Evolutionary conservation across 768 basidiomycete genomes (phyloP).

Genomic region (Boletus tomentosulus): DNA sequence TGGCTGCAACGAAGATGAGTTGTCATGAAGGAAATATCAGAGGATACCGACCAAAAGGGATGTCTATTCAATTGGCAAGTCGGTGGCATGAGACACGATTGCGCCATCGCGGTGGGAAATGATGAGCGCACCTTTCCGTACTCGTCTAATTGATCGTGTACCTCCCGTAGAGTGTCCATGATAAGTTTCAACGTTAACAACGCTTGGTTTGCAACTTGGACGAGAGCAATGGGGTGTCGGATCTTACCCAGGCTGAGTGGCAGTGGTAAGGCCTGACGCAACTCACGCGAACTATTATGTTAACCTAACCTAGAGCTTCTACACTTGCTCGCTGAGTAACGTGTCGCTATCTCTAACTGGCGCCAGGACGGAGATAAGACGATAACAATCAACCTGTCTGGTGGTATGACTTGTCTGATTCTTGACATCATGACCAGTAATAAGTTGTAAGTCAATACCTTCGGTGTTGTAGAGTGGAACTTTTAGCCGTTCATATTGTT

Average conservation of each 20-base stretch:
- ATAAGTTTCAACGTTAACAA: background rate
- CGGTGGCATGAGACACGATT: constrained; percentile 29
- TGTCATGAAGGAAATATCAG: background rate
- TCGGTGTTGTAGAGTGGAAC: too few relatives aligned
- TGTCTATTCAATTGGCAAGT: constrained; percentile 2
- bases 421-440: too few relatives aligned
- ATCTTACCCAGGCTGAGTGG: background rate
- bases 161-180: constrained; percentile 11
- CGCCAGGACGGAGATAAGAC: background rate
- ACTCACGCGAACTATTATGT: too few relatives aligned
- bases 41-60: constrained; percentile 18
- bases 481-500: too few relatives aligned
- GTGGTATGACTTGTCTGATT: too few relatives aligned
- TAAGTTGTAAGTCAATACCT: too few relatives aligned
- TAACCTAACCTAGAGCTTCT: background rate
- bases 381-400: background rate
- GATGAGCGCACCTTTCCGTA: constrained; percentile 17
- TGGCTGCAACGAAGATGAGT: constrained; percentile 1
- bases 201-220: constrained; percentile 2
- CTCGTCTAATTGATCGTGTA: constrained; percentile 18
- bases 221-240: background rate
- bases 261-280: background rate
- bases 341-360: too few relatives aligned
- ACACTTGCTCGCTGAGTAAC: too few relatives aligned
- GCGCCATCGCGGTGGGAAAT: constrained; percentile 24